Evolutionary conservation across 148 eudicot species (phyloP), one percentile per base, ranked within the genome.

Genomic region (Gaultheria prostrata): DNA sequence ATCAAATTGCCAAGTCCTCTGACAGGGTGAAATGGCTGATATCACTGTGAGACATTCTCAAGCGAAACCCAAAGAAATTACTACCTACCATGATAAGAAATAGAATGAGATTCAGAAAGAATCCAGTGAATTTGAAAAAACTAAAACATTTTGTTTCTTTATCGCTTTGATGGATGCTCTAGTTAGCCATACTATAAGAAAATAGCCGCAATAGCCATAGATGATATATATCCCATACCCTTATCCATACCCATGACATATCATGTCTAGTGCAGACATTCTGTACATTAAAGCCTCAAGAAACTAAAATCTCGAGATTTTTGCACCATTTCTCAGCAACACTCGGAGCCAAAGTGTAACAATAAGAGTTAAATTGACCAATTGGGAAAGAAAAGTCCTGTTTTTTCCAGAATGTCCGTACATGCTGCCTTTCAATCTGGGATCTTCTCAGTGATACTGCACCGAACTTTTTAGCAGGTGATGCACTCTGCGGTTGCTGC

Each of bases 381-480:
- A 6, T 26, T 18, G 9, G 15, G 14, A 61, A 26, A 45, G 39
- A 56, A 46, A 46, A 63, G 15, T 61, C 35, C 45, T 45, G 17
- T 39, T 78, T 32, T 49, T 78, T 53, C 11, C 12, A 20, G 21
- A 6, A 39, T 24, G 43, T 56, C 77, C 97, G 80, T 89, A 95
- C 98, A 79, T 94, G 95, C 61, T 91, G 96, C 88, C 92, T 85
- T 77, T 94, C 97, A 82, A 89, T 85, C 17, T 80, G 85, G 75
- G 97, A 94, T 89, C 76, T 91, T 84, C 95, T 94, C 88, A 91
- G 75, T 46, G 98, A 89, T 80, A 86, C 93, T 30, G 90, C 50
- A 65, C 92, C 95, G 65, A 92, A 88, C 77, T 39, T 85, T 88
- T 89, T 92, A 80, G 63, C n/a, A 45, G 94, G 89, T 75, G 90